Evolutionary conservation across 805 yeast genomes (phyloP).

Genomic region (Metschnikowia lachancei): DNA sequence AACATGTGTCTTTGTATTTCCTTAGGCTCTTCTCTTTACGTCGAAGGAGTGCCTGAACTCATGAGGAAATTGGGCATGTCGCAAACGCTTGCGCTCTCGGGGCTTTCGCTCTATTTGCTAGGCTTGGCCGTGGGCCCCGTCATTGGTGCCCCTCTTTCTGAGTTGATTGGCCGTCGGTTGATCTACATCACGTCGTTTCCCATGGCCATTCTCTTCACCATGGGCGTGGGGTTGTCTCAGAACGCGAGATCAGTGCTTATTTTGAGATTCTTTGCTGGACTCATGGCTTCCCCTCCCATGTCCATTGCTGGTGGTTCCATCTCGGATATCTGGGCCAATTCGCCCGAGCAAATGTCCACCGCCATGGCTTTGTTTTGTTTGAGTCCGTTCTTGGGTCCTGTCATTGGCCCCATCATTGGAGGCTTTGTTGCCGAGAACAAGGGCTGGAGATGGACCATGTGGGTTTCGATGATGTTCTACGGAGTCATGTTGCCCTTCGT

Average conservation of each 20-base stretch:
- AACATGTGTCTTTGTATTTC: constrained; percentile 68
- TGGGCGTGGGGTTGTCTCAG: constrained; percentile 22
- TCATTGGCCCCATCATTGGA: constrained; percentile 22
- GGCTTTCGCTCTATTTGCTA: constrained; percentile 64
- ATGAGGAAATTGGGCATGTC: constrained; percentile 48
- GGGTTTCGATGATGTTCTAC: constrained; percentile 21
- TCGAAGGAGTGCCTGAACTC: constrained; percentile 60
- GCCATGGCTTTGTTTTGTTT: constrained; percentile 76
- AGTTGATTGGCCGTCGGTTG: constrained; percentile 20
- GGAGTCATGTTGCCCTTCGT: constrained; percentile 19
- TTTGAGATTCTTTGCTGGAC: constrained; percentile 70
- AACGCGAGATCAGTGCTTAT: constrained; percentile 48
- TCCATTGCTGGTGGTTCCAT: constrained; percentile 85
- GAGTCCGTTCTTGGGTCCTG: constrained; percentile 23
- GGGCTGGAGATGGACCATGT: constrained; percentile 23
- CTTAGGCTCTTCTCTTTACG: constrained; percentile 72
- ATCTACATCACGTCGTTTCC: constrained; percentile 19
- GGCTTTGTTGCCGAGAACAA: constrained; percentile 47
- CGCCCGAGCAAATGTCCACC: constrained; percentile 56
- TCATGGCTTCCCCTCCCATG: constrained; percentile 76
- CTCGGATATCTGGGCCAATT: constrained; percentile 61
- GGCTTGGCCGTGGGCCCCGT: constrained; percentile 75
- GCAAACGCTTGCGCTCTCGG: constrained; percentile 61
- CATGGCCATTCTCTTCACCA: constrained; percentile 19
- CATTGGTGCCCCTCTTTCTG: constrained; percentile 58